Evolutionary conservation across 169 alveolate species (phyloP), one percentile per base, ranked within the genome.

Genomic region (Cyclospora cayetanensis): DNA sequence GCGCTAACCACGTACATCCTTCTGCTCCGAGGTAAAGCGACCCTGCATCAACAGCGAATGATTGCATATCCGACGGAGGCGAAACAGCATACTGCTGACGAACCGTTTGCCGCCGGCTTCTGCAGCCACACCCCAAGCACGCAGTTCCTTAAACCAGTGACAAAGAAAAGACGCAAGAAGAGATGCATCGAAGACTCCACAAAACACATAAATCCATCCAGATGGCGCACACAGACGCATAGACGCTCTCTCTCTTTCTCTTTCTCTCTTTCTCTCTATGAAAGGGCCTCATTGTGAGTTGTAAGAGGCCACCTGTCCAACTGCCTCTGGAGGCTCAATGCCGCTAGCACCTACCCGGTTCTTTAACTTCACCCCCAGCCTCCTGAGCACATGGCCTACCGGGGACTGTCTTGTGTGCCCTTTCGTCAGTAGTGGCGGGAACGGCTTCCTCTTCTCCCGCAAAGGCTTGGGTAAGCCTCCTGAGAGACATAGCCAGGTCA

Each of bases 21-120:
- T 79, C 55, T 80, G 95, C 42, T 96, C 96, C 25, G 94, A 93
- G 52, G 95, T 95, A 89, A 90, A 97, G 72, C 93, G 91, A 7
- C 97, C 96, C 72, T 95, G 96, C 93, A 96, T 96, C 84, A 97
- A 93, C 9, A 97, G 94, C 27, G 99, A 97, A 84, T 97, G 99
- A 86, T 97, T 97, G 93, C 99, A 97, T 55, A 97, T 97, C 43
- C 99, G 93, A 34, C 99, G 87, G 90, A 97, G 92, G 41, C 97
- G 96, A 80, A 95, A 97, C 4, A 97, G 87, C 11, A 97, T 93
- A 22, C 97, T 96, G 65, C 96, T 96, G 31, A 97, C 96, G 85
- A 95, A 95, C 79, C 85, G 94, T 18, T 92, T 92, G 84, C 93
- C 95, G 29, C 90, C 88, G 27, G 70, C 87, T 35, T 87, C 77